Evolutionary conservation across 352 stramenopile species (phyloP).

Genomic region (Globisporangium cederbergense): DNA sequence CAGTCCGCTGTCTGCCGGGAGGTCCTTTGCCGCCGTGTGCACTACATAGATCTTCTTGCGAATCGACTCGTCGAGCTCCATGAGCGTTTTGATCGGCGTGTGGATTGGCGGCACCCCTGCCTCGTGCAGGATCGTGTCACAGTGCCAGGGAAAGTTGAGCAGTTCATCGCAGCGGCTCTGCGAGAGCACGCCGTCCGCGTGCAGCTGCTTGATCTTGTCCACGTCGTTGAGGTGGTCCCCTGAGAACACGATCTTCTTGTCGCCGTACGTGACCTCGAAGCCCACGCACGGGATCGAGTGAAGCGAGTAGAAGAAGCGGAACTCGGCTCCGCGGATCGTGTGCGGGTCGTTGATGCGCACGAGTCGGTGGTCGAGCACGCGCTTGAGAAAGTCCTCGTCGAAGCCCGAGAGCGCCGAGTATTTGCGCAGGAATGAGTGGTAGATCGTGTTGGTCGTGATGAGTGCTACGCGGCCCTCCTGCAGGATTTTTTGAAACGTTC

Average conservation of each 20-base stretch:
- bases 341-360: slow-evolving; percentile 93
- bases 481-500: slow-evolving; percentile 96
- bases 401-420: slow-evolving; percentile 94
- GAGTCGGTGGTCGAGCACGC: slow-evolving; percentile 89
- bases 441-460: slow-evolving; percentile 96
- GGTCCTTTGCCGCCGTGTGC: slow-evolving; percentile 88
- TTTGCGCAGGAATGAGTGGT: slow-evolving; percentile 95
- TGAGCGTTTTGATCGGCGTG: slow-evolving; percentile 92
- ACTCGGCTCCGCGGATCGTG: slow-evolving; percentile 92
- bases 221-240: slow-evolving; percentile 95
- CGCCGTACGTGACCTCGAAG: slow-evolving; percentile 92
- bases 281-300: slow-evolving; percentile 96
- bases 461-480: slow-evolving; percentile 92
- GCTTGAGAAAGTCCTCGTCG: slow-evolving; percentile 87
- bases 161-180: slow-evolving; percentile 84
- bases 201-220: slow-evolving; percentile 78
- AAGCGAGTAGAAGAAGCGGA: slow-evolving; percentile 95
- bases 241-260: slow-evolving; percentile 95
- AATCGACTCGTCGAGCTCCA: slow-evolving; percentile 85
- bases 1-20: slow-evolving; percentile 72
- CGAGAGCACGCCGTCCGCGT: slow-evolving; percentile 86
- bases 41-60: slow-evolving; percentile 94
- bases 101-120: slow-evolving; percentile 94
- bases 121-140: slow-evolving; percentile 94
- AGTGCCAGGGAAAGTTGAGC: slow-evolving; percentile 92